Percentiles rank a stretch among this genome's conserved stretches.
Evolutionary conservation across 495 filamentous ascomycete species (phyloP).

Genomic region (Sordaria brevicollis): DNA sequence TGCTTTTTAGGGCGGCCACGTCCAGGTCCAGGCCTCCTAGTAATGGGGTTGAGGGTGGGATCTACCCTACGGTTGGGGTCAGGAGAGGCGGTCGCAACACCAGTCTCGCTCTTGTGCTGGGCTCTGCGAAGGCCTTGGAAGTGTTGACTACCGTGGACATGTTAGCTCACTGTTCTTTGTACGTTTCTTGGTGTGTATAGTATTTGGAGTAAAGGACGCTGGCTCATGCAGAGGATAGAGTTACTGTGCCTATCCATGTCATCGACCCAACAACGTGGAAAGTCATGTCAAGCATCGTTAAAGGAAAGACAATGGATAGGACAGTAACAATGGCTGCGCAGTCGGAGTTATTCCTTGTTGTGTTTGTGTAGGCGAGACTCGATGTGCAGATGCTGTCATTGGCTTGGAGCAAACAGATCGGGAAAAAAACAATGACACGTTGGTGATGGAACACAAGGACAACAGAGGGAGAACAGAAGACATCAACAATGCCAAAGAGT

Average conservation of each 20-base stretch:
- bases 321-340: neutral
- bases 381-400: neutral
- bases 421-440: neutral
- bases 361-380: neutral
- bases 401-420: neutral
- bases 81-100: neutral
- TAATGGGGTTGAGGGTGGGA: conserved; percentile 38
- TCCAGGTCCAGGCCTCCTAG: conserved; percentile 37
- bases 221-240: neutral
- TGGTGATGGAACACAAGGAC: neutral
- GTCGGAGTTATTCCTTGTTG: too few relatives aligned
- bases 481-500: neutral
- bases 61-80: conserved; percentile 24
- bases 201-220: neutral
- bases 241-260: neutral
- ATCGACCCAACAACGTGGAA: neutral
- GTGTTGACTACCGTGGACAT: conserved; percentile 30
- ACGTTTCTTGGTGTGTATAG: neutral
- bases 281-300: neutral
- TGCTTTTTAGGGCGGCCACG: conserved; percentile 36
- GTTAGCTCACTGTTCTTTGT: conserved; percentile 7
- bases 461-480: neutral
- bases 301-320: neutral
- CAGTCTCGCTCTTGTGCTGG: conserved; percentile 33
- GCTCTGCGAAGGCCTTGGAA: conserved; percentile 40